Evolutionary conservation across 371 early-diverging fungal genomes (phyloP), one percentile per base, ranked within the genome.

Genomic region (Mucor ambiguus): DNA sequence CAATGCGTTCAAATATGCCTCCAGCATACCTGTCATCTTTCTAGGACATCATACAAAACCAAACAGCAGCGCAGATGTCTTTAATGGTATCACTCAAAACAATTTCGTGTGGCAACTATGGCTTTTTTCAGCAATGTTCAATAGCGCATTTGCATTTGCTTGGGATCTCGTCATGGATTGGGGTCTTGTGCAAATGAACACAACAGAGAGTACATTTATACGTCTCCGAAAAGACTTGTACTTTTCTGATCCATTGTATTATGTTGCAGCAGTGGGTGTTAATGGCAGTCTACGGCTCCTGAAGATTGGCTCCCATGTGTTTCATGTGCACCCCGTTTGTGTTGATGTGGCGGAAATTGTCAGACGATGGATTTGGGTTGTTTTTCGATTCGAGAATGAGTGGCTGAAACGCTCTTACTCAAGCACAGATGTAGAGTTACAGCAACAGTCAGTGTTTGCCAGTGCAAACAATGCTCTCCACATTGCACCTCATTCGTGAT

Each of bases 91-190:
- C 37, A 37, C 37, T 2, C 11, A 37, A 14, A 5, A 5, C 16
- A 14, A 41, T 41, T 18, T 41, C 16, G 18, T 41, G 11, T 41
- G 41, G 41, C 41, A 41, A 5, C 5, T 41, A 18, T 41, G 93
- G 94, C 70, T 92, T 44, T 60, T 89, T 24, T 86, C 87, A 22
- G 91, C 91, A 1, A 71, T 90, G 24, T 67, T 94, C 62, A 95
- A 94, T 74, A 92, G 94, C 33, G 76, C 91, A 43, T 96, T 90
- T 76, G 93, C 94, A 4, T 90, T 94, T 61, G 93, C 92, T 74
- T 96, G 96, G 97, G 96, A 95, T 14, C 20, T 58, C 72, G 80
- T 95, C 26, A 87, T 93, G 71, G 96, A 96, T 75, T 96, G 96
- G 96, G 85, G 84, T 29, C 76, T 96, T 26, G 85, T 90, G 20